A percentile compares a stretch with the other conserved stretches of the same genome.
Evolutionary conservation across 768 basidiomycete species (phyloP).

Genomic region (Termitomyces sp.): DNA sequence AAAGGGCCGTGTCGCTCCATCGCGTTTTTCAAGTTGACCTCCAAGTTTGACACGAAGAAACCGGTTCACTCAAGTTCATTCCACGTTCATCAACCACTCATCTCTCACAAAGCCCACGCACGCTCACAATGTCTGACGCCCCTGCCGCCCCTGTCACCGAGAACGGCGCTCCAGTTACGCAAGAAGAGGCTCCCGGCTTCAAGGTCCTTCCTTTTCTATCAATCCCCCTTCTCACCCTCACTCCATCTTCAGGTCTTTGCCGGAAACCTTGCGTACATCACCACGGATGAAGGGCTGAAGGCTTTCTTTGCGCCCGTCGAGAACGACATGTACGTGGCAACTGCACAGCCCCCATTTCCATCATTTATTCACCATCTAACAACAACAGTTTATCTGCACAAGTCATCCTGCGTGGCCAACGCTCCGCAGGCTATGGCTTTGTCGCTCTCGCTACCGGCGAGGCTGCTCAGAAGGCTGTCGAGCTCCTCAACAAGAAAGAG

Average conservation of each 20-base stretch:
- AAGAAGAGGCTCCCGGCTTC: constrained; percentile 77
- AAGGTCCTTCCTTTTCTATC: constrained; percentile 47
- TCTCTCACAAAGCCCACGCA: constrained; percentile 47
- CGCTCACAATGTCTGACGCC: constrained; percentile 84
- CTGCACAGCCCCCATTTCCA: constrained; percentile 40
- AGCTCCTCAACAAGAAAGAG: constrained; percentile 80
- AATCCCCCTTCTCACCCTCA: constrained; percentile 17
- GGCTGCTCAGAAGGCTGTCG: constrained; percentile 84
- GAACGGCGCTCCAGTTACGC: constrained; percentile 81
- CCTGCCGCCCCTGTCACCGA: constrained; percentile 78
- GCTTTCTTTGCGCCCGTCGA: constrained; percentile 87
- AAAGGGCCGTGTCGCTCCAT: constrained; percentile 19
- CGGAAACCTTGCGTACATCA: constrained; percentile 93
- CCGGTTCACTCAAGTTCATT: constrained; percentile 77
- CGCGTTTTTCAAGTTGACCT: constrained; percentile 43
- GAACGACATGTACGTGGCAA: constrained; percentile 76
- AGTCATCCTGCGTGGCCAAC: constrained; percentile 80
- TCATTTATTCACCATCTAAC: constrained; percentile 16
- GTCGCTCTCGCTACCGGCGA: constrained; percentile 77
- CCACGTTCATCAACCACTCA: constrained; percentile 44
- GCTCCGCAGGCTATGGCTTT: constrained; percentile 91
- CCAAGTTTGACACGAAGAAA: constrained; percentile 81
- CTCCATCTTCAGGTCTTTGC: constrained; percentile 68
- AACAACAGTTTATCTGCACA: constrained; percentile 68
- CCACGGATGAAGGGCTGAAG: constrained; percentile 93